Conservation (phyloP, 495 filamentous ascomycete species). For the Penicillium tannophilum region DNA sequence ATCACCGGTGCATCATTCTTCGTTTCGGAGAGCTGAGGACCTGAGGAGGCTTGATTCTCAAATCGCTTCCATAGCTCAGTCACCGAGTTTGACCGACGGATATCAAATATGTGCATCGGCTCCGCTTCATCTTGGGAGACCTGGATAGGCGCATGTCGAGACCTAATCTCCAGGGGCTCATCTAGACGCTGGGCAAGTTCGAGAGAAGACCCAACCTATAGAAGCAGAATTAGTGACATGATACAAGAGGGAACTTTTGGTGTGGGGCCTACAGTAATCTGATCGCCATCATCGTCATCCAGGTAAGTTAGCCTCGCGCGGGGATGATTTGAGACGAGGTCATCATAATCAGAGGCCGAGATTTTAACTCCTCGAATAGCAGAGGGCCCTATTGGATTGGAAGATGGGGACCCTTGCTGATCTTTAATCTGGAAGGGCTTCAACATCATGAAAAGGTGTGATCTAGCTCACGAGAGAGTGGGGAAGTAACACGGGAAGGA, state of each 20-base stretch:
- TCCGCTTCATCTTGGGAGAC: conserved; percentile 16
- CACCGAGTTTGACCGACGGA: conserved; percentile 48
- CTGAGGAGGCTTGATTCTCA: conserved; percentile 16
- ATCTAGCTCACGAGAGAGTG: conserved; percentile 10
- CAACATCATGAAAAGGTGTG: conserved; percentile 32
- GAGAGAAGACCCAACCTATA: conserved; percentile 52
- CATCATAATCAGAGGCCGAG: conserved; percentile 50
- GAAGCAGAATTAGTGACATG: conserved; percentile 11
- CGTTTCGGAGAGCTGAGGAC: conserved; percentile 6
- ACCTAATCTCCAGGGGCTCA: conserved; percentile 36
- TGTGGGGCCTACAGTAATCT: conserved; percentile 51
- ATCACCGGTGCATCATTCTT: conserved; percentile 1
- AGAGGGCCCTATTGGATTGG: conserved; percentile 6
- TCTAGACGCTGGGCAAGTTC: conserved; percentile 54
- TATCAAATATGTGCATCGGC: conserved; percentile 51
- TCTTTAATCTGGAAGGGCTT: conserved; percentile 48
- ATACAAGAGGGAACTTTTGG: neutral
- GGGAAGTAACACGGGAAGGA: conserved; percentile 18
- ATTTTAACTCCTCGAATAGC: conserved; percentile 38
- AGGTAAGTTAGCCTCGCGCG: conserved; percentile 53
- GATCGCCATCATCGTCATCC: conserved; percentile 61
- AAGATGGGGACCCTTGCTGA: conserved; percentile 32
- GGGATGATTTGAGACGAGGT: conserved; percentile 50
- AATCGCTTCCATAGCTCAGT: conserved; percentile 45
- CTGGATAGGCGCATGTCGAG: conserved; percentile 12